Evolutionary conservation across 2,329 filamentous ascomycete species (phyloP), one percentile per base, ranked within the genome.

Genomic region (Colletotrichum liriopes): DNA sequence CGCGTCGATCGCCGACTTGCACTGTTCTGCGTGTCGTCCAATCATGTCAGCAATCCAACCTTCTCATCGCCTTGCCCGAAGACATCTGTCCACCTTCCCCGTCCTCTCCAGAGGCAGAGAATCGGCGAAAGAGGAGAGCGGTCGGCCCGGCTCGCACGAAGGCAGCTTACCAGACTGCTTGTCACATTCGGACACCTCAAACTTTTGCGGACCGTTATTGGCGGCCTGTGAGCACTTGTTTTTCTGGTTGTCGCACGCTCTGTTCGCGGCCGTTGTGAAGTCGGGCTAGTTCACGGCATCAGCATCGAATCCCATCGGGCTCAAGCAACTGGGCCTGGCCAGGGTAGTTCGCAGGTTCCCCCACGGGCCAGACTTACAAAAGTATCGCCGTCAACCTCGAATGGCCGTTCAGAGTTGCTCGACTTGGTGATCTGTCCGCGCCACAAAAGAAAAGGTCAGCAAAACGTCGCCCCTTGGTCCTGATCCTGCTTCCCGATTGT

Each of bases 191-290:
- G 77, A 71, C 1, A 87, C 86, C 8, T 75, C 72, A 65, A 86
- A 83, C 32, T 72, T 70, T 55, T 71, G 37, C 60, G 78, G 66
- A 61, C 76, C 74, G 52, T 77, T 78, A 74, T 87, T 87, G 43
- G 84, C 84, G 26, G 78, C 62, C 32, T 83, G 73, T n/a, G 83
- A 82, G 71, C 86, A 88, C 23, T 76, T 77, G 74, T 88, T 87
- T 77, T 85, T 83, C 77, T 88, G 86, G 75, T 84, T 84, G 74
- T 86, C 84, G 78, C 86, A 88, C 1, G 84, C 81, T 29, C 84
- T 80, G 65, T 82, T 79, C 7, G 82, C 81, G 0, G 86, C 86
- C 12, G 81, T 79, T 32, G 76, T 41, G 75, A 84, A 88, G 76
- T 85, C 82, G 67, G 79, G 76, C 85, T 86, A 58, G 23, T 16